Evolutionary conservation across 1,284 basidiomycete species (phyloP).

Genomic region (Naganishia liquefaciens): DNA sequence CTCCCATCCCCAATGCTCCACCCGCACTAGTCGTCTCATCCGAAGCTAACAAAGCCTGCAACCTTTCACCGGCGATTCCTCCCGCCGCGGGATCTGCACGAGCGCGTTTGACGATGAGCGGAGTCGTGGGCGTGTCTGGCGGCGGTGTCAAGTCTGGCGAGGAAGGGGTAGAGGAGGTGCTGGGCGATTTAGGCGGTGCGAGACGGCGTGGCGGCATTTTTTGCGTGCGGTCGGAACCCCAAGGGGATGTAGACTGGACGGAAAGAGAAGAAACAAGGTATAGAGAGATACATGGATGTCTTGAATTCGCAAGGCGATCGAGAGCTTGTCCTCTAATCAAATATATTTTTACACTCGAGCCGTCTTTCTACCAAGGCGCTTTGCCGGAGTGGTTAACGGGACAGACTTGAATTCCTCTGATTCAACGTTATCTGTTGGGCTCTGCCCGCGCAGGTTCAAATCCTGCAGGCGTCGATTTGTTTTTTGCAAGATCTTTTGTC

Average conservation of each 20-base stretch:
- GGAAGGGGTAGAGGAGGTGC: slow-evolving; percentile 4
- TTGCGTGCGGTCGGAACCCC: not conserved
- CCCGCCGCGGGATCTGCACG: not conserved
- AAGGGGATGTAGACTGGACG: not conserved
- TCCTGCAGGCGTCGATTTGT: slow-evolving; percentile 27
- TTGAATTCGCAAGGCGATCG: not conserved
- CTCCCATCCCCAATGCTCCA: not conserved
- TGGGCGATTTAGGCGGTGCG: slow-evolving; percentile 1
- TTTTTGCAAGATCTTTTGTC: not conserved
- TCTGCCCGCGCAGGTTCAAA: slow-evolving; percentile 31
- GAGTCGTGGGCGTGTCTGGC: slow-evolving; percentile 21
- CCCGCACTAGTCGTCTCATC: not conserved
- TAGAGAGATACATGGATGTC: no score
- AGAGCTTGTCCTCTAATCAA: not conserved
- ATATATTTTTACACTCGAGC: not conserved
- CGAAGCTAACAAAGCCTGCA: slow-evolving; percentile 12
- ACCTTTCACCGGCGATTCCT: not conserved
- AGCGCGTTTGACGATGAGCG: slow-evolving; percentile 14
- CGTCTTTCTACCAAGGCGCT: slow-evolving; percentile 8
- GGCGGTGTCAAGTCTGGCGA: slow-evolving; percentile 6
- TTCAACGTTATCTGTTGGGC: slow-evolving; percentile 29
- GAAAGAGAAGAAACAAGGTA: no score
- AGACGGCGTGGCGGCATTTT: not conserved
- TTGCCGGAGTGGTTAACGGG: slow-evolving; percentile 31
- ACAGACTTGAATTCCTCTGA: slow-evolving; percentile 24